Evolutionary conservation across 208 protist genomes (phyloP), one percentile per base, ranked within the genome.

Genomic region (Trypanosoma boissoni): DNA sequence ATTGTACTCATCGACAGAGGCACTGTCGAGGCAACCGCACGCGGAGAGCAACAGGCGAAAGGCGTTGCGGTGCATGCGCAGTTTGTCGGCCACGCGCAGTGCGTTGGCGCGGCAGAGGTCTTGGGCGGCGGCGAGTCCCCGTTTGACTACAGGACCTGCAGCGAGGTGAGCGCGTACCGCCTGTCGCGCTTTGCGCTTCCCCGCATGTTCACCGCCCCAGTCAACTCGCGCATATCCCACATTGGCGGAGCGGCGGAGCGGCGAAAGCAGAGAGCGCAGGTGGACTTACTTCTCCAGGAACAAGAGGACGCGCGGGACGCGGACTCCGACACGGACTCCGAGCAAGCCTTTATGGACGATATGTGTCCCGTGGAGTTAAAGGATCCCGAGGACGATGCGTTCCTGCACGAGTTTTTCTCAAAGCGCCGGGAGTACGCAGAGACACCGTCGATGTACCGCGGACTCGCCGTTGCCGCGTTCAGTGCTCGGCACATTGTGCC

Each of bases 381-480:
- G 27, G 23, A 3, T 14, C 23, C 42, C 16, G 27, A 41, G 1
- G 55, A 60, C 24, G 27, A 60, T 50, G n/a, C 8, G 2, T 51
- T 51, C 3, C 24, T 60, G 14, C 55, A 60, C 16, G 39, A 18
- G 14, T 51, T 60, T 51, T 28, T 60, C 21, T 51, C 26, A 28
- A 39, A 6, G 18, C 28, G 34, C 9, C 16, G 4, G 26, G 34
- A 14, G n/a, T 60, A 51, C 21, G 27, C 14, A 12, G 12, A 4
- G 12, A 42, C 41, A 1, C 10, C 37, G 5, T 34, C 42, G 6
- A 60, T 60, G 55, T 42, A 60, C 16, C 55, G 41, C 9, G 55
- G 55, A 26, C 55, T 60, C 21, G 55, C 55, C 16, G 55, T 60
- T 6, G 55, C 55, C n/a, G 55, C 55, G 4, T 60, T 60, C 26